Conservation (phyloP, 1,284 basidiomycete genomes). For the Boletus mariae region DNA sequence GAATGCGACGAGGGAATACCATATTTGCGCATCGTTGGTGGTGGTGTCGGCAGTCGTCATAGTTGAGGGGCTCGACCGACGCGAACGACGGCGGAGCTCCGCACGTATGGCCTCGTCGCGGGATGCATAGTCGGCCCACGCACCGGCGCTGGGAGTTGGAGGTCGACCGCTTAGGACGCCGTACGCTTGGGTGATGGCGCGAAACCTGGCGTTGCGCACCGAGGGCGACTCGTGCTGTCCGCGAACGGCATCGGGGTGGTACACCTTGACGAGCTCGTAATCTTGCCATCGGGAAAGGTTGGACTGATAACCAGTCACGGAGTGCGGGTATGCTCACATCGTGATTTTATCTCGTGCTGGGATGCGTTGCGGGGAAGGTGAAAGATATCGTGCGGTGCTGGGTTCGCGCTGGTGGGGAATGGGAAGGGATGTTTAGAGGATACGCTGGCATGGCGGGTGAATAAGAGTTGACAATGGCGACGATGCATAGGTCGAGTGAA, state of each 20-base stretch:
- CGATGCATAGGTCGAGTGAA: not conserved
- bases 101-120: slow-evolving; percentile 33
- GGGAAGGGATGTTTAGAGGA: slow-evolving; percentile 26
- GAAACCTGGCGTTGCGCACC: slow-evolving; percentile 45
- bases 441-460: slow-evolving; percentile 3
- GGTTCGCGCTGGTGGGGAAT: slow-evolving; percentile 40
- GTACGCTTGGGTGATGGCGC: slow-evolving; percentile 48
- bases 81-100: slow-evolving; percentile 40
- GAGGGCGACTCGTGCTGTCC: slow-evolving; percentile 30
- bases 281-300: slow-evolving; percentile 31
- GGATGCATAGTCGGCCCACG: not conserved
- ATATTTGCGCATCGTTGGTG: slow-evolving; percentile 6
- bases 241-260: slow-evolving; percentile 47
- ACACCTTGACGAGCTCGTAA: slow-evolving; percentile 50
- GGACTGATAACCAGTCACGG: not conserved
- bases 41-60: not conserved
- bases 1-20: slow-evolving; percentile 14
- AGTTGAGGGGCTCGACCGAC: slow-evolving; percentile 7
- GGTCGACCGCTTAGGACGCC: slow-evolving; percentile 32
- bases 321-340: slow-evolving; percentile 38
- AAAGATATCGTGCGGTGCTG: slow-evolving; percentile 52
- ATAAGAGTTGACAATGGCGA: not conserved
- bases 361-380: slow-evolving; percentile 44
- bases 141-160: not conserved
- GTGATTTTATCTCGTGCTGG: slow-evolving; percentile 45